Percentiles rank a stretch among this genome's conserved stretches.
These are phyloP conservation scores for Raddia distichophylla DNA, from an alignment of 176 grass and related monocot genomes.

Conservation along the genomic window DNA sequence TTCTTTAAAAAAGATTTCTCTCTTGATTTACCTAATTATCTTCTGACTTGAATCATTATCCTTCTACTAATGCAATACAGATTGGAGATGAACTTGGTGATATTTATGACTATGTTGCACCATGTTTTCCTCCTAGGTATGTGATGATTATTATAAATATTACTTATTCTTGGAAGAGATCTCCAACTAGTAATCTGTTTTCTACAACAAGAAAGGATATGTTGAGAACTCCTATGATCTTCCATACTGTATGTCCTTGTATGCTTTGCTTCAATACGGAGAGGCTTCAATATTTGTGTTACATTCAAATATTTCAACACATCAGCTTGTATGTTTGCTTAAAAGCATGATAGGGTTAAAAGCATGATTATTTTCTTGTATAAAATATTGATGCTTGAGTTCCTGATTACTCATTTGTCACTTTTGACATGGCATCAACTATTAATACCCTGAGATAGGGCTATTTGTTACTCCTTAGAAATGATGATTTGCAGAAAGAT, in stretches of 20 bases:
- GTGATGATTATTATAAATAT: constrained; percentile 16
- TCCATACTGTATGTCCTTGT: background rate
- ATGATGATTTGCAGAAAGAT: constrained; percentile 3
- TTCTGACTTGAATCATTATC: constrained; percentile 12
- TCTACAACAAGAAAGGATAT: constrained; percentile 9
- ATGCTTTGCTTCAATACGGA: background rate
- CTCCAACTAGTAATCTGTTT: constrained; percentile 14
- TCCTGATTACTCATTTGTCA: constrained; percentile 9
- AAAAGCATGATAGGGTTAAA: background rate
- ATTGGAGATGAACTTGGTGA: constrained; percentile 98
- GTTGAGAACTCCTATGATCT: constrained; percentile 13
- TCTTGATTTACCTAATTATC: constrained; percentile 30
- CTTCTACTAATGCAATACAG: constrained; percentile 54
- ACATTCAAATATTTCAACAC: constrained; percentile 13
- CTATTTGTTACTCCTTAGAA: background rate
- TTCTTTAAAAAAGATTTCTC: constrained; percentile 11
- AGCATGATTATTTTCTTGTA: constrained; percentile 25
- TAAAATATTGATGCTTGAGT: constrained; percentile 15
- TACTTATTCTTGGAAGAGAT: constrained; percentile 24
- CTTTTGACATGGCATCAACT: constrained; percentile 37
- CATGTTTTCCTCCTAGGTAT: constrained; percentile 99
- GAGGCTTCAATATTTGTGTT: background rate
- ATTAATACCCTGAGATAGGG: constrained; percentile 10
- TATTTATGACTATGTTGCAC: constrained; percentile 99
- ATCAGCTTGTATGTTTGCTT: constrained; percentile 25